These are phyloP conservation scores for Rubia yunnanensis DNA, from an alignment of 257 asterid genomes.

Conservation along the genomic window DNA sequence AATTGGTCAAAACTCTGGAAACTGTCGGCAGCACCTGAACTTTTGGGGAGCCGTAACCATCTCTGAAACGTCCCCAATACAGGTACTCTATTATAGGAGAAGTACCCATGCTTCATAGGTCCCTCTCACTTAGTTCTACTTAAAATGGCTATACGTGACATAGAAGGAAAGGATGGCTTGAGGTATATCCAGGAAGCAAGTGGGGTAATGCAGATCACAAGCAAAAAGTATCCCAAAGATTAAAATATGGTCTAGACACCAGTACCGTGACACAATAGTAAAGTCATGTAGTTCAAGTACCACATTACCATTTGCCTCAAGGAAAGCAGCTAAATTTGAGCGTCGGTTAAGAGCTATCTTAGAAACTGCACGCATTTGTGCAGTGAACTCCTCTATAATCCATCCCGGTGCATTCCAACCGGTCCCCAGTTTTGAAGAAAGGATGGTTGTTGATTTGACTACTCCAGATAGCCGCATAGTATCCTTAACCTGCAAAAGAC, in stretches of 20 bases:
- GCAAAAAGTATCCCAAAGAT: background rate
- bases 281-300: background rate
- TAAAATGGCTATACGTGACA: background rate
- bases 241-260: background rate
- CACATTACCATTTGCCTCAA: slow-evolving; percentile 64
- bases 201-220: background rate
- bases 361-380: slow-evolving; percentile 97
- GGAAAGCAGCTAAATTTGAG: slow-evolving; percentile 75
- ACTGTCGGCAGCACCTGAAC: too few relatives aligned
- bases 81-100: too few relatives aligned
- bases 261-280: background rate
- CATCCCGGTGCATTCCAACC: slow-evolving; percentile 81
- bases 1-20: too few relatives aligned
- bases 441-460: slow-evolving; percentile 69
- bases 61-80: too few relatives aligned
- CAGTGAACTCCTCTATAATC: slow-evolving; percentile 87
- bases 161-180: background rate
- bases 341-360: slow-evolving; percentile 91
- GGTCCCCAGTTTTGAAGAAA: slow-evolving; percentile 69
- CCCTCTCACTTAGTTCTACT: background rate
- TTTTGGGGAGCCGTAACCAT: too few relatives aligned
- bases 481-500: slow-evolving; percentile 67
- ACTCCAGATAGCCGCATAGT: slow-evolving; percentile 86
- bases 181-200: background rate
- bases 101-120: too few relatives aligned